Conservation (phyloP, 352 stramenopile species). For the Hyaloperonospora arabidopsidis region DNA sequence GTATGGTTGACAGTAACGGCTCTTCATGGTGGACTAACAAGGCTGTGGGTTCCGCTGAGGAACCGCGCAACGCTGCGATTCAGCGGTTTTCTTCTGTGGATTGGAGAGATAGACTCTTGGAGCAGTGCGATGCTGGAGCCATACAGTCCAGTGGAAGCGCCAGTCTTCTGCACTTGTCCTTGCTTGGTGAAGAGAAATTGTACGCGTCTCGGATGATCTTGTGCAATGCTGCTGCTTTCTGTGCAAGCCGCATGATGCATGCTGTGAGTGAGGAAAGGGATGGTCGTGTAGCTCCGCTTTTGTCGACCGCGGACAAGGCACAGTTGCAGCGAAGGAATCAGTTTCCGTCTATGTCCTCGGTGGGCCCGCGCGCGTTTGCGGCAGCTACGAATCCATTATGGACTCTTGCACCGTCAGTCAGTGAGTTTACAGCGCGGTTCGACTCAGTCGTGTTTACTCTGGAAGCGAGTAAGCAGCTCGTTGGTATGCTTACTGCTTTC, state of each 20-base stretch:
- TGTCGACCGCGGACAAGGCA: slow-evolving; percentile 38
- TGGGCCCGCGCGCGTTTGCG: slow-evolving; percentile 47
- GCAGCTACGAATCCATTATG: slow-evolving; percentile 56
- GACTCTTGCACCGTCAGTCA: slow-evolving; percentile 47
- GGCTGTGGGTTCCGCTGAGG: slow-evolving; percentile 26
- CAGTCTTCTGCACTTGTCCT: slow-evolving; percentile 44
- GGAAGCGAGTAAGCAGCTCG: slow-evolving; percentile 39
- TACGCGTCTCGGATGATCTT: slow-evolving; percentile 76
- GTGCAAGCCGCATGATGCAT: slow-evolving; percentile 60
- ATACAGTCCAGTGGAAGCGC: slow-evolving; percentile 27
- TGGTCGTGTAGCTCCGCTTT: slow-evolving; percentile 35
- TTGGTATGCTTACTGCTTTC: slow-evolving; percentile 22
- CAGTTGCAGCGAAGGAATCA: slow-evolving; percentile 22
- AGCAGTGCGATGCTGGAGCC: slow-evolving; percentile 27
- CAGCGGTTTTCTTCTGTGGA: slow-evolving; percentile 30
- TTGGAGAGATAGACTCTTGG: slow-evolving; percentile 39
- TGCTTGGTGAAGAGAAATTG: slow-evolving; percentile 74
- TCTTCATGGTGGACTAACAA: slow-evolving; percentile 50
- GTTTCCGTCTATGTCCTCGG: slow-evolving; percentile 45
- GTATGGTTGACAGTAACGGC: slow-evolving; percentile 19
- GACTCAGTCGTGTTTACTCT: slow-evolving; percentile 41
- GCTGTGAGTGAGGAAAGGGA: slow-evolving; percentile 34
- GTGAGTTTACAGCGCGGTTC: slow-evolving; percentile 53
- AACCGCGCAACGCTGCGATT: slow-evolving; percentile 45
- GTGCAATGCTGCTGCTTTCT: slow-evolving; percentile 71